Conservation (phyloP, 139 green algal species). For the Nannochloris sp. region DNA sequence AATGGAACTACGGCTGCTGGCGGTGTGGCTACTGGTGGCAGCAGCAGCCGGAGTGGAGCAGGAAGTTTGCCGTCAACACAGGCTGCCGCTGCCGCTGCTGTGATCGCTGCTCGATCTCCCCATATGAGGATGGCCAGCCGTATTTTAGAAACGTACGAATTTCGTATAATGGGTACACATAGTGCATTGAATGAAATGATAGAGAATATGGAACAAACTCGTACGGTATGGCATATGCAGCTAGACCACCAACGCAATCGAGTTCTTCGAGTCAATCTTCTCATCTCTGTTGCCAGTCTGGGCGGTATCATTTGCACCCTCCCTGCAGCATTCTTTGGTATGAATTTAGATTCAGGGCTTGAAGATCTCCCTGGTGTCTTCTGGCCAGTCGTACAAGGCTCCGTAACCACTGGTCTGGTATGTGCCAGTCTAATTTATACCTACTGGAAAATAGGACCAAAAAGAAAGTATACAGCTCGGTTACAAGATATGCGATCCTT, state of each 20-base stretch:
- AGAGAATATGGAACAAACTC: slow-evolving; percentile 34
- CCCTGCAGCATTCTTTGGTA: slow-evolving; percentile 46
- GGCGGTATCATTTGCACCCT: slow-evolving; percentile 25
- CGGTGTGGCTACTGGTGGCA: background rate
- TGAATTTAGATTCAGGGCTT: slow-evolving; percentile 41
- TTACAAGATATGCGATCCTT: slow-evolving; percentile 40
- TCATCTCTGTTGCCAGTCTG: slow-evolving; percentile 31
- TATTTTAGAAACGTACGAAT: slow-evolving; percentile 45
- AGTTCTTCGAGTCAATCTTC: slow-evolving; percentile 45
- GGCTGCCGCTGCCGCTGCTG: background rate
- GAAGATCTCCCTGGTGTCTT: slow-evolving; percentile 31
- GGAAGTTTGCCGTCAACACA: background rate
- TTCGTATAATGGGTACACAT: slow-evolving; percentile 29
- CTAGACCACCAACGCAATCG: slow-evolving; percentile 46
- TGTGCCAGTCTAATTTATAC: slow-evolving; percentile 8
- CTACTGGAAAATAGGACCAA: slow-evolving; percentile 34
- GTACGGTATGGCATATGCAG: slow-evolving; percentile 50
- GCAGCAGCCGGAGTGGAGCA: background rate
- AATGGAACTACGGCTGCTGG: background rate
- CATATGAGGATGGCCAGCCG: slow-evolving; percentile 34
- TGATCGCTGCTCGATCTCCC: slow-evolving; percentile 3
- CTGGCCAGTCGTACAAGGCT: slow-evolving; percentile 27
- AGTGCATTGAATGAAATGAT: slow-evolving; percentile 26
- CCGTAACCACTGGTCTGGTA: background rate
- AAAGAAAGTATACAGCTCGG: slow-evolving; percentile 21